Conservation (phyloP, 306 rosid species). For the Argentina anserina region DNA sequence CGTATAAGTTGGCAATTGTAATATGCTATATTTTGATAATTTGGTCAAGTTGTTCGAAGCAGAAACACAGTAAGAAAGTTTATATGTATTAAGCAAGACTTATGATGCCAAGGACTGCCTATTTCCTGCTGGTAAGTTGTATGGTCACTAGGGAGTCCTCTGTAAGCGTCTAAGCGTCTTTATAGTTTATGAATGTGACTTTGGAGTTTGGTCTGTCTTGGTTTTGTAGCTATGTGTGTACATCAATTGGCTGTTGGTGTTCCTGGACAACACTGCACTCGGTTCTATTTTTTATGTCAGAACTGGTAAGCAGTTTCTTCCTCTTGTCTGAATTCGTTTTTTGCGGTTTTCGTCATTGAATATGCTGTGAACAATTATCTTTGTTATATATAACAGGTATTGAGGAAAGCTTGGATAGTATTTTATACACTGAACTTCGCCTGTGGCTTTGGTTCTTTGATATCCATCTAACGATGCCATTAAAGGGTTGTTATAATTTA, state of each 20-base stretch:
- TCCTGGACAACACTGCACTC: neutral
- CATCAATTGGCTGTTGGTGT: neutral
- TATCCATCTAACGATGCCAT: constrained; percentile 22
- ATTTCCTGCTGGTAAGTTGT: constrained; percentile 15
- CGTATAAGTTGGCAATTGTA: neutral
- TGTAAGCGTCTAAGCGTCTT: neutral
- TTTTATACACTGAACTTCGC: neutral
- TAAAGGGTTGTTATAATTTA: constrained; percentile 16
- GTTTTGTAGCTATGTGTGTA: neutral
- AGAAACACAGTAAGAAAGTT: constrained; percentile 15
- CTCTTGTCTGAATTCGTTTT: neutral
- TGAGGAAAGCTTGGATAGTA: neutral
- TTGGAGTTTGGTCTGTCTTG: constrained; percentile 12
- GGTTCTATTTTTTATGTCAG: neutral
- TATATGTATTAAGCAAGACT: neutral
- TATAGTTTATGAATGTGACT: neutral
- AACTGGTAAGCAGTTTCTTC: neutral
- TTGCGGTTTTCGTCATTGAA: neutral
- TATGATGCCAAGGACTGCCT: neutral
- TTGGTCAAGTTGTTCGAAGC: constrained; percentile 21
- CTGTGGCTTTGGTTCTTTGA: neutral
- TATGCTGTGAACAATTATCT: neutral
- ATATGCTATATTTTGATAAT: constrained; percentile 13
- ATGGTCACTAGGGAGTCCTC: neutral
- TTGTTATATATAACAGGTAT: neutral